A percentile compares a stretch with the other conserved stretches of the same genome.
These are phyloP conservation scores for Dothistroma pini DNA, from an alignment of 2,329 filamentous ascomycete genomes.

Conservation along the genomic window DNA sequence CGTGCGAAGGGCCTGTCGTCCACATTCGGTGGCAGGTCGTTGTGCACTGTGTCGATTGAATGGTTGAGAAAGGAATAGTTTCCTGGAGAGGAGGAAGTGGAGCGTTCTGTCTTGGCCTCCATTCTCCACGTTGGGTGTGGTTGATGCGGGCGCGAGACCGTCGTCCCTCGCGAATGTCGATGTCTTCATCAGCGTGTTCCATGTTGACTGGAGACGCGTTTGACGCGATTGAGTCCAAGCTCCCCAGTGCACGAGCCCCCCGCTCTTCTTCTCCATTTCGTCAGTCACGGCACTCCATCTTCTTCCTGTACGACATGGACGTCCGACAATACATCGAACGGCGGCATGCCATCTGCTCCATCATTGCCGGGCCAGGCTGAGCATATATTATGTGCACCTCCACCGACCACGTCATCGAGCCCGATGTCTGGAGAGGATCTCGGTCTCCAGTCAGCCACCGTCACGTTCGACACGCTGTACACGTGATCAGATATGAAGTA, in stretches of 20 bases:
- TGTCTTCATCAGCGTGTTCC: background rate
- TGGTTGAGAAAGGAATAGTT: constrained; percentile 57
- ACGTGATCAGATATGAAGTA: background rate
- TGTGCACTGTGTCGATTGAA: constrained; percentile 54
- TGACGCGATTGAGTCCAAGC: background rate
- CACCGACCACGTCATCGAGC: too few species aligned
- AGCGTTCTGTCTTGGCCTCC: background rate
- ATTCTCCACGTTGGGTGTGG: background rate
- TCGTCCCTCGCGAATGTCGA: background rate
- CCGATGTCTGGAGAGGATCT: background rate
- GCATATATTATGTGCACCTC: too few species aligned
- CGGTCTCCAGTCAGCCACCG: background rate
- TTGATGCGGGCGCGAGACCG: background rate
- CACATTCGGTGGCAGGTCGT: constrained; percentile 51
- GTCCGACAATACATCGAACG: background rate
- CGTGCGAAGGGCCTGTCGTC: constrained; percentile 59
- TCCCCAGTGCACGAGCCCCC: background rate
- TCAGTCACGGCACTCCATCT: background rate
- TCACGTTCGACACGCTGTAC: background rate
- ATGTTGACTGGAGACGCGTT: background rate
- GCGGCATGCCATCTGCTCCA: too few species aligned
- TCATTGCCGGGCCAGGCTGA: too few species aligned
- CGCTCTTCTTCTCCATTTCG: background rate
- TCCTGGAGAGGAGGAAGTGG: background rate
- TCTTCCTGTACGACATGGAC: background rate